Percentiles rank a stretch among this genome's conserved stretches.
Conservation (phyloP, 257 asterid genomes). For the Nemophila menziesii region DNA sequence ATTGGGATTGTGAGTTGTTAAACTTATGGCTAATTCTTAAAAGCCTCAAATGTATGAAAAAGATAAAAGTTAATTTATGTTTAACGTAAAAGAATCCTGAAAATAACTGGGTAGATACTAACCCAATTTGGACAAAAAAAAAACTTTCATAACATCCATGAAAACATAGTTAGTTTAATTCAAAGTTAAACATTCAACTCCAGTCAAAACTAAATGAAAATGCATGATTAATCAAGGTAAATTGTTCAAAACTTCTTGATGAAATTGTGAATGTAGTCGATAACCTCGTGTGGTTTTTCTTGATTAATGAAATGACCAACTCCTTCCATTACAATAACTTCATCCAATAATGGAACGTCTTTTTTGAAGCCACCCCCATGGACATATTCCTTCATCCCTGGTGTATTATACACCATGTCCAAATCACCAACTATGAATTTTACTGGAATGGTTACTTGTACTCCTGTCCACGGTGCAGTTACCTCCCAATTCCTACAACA, state of each 20-base stretch:
- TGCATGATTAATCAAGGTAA: background rate
- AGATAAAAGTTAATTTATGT: too few relatives aligned
- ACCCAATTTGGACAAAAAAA: too few relatives aligned
- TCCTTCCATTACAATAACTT: constrained; percentile 47
- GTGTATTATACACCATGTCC: constrained; percentile 69
- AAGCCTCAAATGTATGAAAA: too few relatives aligned
- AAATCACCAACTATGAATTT: constrained; percentile 59
- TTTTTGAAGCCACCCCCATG: constrained; percentile 72
- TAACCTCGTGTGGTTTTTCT: constrained; percentile 56
- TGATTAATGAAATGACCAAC: constrained; percentile 81
- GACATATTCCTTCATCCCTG: constrained; percentile 77
- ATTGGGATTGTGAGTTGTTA: too few relatives aligned
- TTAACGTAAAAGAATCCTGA: too few relatives aligned
- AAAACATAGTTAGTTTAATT: background rate
- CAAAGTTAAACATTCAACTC: background rate
- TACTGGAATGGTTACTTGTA: constrained; percentile 57
- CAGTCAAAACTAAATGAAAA: background rate
- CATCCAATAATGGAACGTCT: constrained; percentile 74
- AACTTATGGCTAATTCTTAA: too few relatives aligned
- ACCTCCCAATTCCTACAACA: constrained; percentile 76
- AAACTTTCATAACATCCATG: background rate
- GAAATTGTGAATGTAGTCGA: constrained; percentile 36
- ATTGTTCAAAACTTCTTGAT: constrained; percentile 25
- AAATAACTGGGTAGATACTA: too few relatives aligned
- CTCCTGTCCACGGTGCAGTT: constrained; percentile 69